Evolutionary conservation across 1,139 yeast species (phyloP).

Genomic region (Geotrichum australiense): DNA sequence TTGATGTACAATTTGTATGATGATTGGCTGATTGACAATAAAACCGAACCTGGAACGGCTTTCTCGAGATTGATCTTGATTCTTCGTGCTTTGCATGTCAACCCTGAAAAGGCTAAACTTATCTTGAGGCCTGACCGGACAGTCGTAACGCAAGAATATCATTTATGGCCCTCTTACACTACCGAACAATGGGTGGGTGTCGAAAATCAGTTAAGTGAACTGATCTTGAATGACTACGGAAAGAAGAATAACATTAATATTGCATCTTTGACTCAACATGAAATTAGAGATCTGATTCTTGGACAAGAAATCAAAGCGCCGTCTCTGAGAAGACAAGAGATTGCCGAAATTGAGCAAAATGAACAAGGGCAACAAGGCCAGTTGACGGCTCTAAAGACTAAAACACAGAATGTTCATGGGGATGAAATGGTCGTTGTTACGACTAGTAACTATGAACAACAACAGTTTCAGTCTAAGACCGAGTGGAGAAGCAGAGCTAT

Average conservation of each 20-base stretch:
- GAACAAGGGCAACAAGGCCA: constrained; percentile 39
- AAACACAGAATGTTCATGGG: constrained; percentile 88
- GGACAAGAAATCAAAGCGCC: constrained; percentile 95
- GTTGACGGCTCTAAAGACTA: constrained; percentile 73
- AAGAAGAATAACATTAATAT: constrained; percentile 80
- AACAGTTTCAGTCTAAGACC: constrained; percentile 70
- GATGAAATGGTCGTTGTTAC: constrained; percentile 94
- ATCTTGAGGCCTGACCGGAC: constrained; percentile 72
- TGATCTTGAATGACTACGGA: constrained; percentile 80
- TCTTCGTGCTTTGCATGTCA: constrained; percentile 71
- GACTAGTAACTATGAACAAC: constrained; percentile 82
- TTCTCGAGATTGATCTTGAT: constrained; percentile 79
- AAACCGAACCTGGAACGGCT: constrained; percentile 80
- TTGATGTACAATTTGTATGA: constrained; percentile 84
- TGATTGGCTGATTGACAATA: constrained; percentile 63
- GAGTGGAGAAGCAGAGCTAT: constrained; percentile 92
- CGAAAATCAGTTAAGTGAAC: constrained; percentile 79
- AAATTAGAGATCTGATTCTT: constrained; percentile 84
- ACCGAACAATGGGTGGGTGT: constrained; percentile 91
- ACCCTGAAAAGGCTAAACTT: constrained; percentile 67
- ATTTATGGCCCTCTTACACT: constrained; percentile 85
- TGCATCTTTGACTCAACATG: constrained; percentile 84
- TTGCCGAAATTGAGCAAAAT: constrained; percentile 64
- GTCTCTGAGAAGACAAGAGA: constrained; percentile 70
- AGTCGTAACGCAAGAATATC: constrained; percentile 65